Conservation (phyloP, 495 filamentous ascomycete species). For the Talaromyces adpressus region DNA sequence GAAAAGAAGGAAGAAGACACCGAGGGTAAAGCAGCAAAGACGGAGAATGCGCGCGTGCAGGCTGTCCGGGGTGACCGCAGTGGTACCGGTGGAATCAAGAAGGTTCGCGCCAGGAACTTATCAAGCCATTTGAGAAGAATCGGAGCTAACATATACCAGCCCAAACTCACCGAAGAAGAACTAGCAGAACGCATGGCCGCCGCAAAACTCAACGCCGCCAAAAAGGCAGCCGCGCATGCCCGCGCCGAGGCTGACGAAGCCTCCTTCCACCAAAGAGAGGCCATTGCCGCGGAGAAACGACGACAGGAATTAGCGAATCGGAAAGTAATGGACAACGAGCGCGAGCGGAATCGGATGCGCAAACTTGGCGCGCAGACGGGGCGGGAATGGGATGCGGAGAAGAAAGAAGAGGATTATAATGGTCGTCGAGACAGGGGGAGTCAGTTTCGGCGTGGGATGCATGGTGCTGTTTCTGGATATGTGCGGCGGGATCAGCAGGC, state of each 20-base stretch:
- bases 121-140: background rate
- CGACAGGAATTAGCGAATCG: slow-evolving; percentile 50
- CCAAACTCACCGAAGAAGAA: slow-evolving; percentile 65
- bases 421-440: slow-evolving; percentile 36
- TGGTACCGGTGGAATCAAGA: slow-evolving; percentile 57
- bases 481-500: slow-evolving; percentile 25
- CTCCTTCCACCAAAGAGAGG: slow-evolving; percentile 59
- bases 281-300: slow-evolving; percentile 44
- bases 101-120: slow-evolving; percentile 19
- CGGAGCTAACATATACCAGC: slow-evolving; percentile 25
- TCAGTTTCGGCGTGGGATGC: slow-evolving; percentile 47
- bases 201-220: slow-evolving; percentile 51
- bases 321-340: slow-evolving; percentile 58
- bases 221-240: slow-evolving; percentile 52
- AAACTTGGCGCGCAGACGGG: slow-evolving; percentile 61
- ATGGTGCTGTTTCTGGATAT: slow-evolving; percentile 49
- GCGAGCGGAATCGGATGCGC: slow-evolving; percentile 63
- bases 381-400: slow-evolving; percentile 72
- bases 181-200: slow-evolving; percentile 52
- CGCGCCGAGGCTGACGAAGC: slow-evolving; percentile 63
- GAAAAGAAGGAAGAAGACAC: slow-evolving; percentile 15
- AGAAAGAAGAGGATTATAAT: slow-evolving; percentile 56
- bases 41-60: slow-evolving; percentile 30
- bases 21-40: slow-evolving; percentile 17
- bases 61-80: slow-evolving; percentile 64